Base-by-base conservation (phyloP, 2,329 filamentous ascomycete species). In the Aspergillus thermomutatus region DNA sequence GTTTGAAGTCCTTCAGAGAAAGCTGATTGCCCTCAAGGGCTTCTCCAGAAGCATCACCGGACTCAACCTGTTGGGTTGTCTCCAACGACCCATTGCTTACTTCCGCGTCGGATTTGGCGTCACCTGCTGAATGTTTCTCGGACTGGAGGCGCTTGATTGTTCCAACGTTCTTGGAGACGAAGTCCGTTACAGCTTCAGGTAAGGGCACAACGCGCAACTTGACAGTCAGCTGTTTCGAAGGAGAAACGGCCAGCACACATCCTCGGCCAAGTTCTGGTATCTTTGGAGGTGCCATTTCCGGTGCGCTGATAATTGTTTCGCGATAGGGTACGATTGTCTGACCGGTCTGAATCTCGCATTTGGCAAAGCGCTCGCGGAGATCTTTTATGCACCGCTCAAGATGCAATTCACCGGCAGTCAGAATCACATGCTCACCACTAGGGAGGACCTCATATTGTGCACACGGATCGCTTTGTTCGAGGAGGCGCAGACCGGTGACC, bases 281-380 rank as follows among this genome's bases (percentile, higher is more conserved):
- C 57, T 83, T 90, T 0, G 91, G 89, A 1, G 92, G 87, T 25
- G 92, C 87, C 94, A 99, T 99, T 74, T 99, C 94, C 40, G 92
- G 85, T 0, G 88, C 90, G 26, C 85, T 83, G 43, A 97, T 87
- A 57, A 96, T 96, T 0, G 91, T 94, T 76, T 99, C 94, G 55
- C 92, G 84, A 74, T 96, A 99, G 0, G 94, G 94, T 14, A 99
- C 94, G 59, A 99, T 97, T 1, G 94, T 90, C 46, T 91, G 90
- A 55, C 94, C 92, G 27, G 91, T 91, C 69, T 97, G 93, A 52
- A 99, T 92, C 64, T 97, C 93, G 70, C 95, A 97, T 61, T 86
- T 88, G 5, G 94, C 93, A 70, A 96, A 99, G 4, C 94, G 83
- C 70, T 99, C 94, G 60, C 91, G 85, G 26, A 99, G 80, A 77